Conservation (phyloP, 164 flowering plant species). For the Dillenia turbinata region DNA sequence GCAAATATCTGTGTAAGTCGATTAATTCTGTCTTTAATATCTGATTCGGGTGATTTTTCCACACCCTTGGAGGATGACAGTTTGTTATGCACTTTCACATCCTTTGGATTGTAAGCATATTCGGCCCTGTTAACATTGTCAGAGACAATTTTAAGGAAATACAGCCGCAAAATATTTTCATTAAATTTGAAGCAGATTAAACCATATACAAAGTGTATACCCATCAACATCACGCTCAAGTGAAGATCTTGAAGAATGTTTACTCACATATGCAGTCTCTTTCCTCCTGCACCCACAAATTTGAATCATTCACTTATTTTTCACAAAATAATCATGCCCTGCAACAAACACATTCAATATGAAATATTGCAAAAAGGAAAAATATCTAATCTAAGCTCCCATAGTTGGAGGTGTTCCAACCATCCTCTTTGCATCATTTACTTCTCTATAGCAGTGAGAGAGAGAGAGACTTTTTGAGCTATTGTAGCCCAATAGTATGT, state of each 20-base stretch:
- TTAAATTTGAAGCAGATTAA: background rate
- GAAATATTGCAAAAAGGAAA: background rate
- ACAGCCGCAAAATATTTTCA: background rate
- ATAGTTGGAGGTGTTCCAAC: no score
- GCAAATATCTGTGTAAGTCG: conserved; percentile 39
- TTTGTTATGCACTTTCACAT: conserved; percentile 33
- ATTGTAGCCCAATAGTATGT: background rate
- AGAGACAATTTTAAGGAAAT: background rate
- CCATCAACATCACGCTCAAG: conserved; percentile 44
- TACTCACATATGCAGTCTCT: conserved; percentile 20
- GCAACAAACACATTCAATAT: background rate
- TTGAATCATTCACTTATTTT: conserved; percentile 6
- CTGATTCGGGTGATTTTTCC: conserved; percentile 40
- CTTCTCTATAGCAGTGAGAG: no score
- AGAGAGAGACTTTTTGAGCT: background rate
- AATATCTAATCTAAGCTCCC: background rate
- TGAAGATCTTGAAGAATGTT: conserved; percentile 33
- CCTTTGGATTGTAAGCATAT: conserved; percentile 83
- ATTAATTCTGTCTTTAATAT: conserved; percentile 55
- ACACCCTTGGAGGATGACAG: conserved; percentile 18
- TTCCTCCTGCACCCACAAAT: conserved; percentile 28
- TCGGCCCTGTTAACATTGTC: conserved; percentile 35
- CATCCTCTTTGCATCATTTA: no score
- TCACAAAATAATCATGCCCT: background rate
- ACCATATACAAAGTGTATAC: conserved; percentile 25